Evolutionary conservation across 2,329 filamentous ascomycete genomes (phyloP), one percentile per base, ranked within the genome.

Genomic region (Dactylellina leptospora): DNA sequence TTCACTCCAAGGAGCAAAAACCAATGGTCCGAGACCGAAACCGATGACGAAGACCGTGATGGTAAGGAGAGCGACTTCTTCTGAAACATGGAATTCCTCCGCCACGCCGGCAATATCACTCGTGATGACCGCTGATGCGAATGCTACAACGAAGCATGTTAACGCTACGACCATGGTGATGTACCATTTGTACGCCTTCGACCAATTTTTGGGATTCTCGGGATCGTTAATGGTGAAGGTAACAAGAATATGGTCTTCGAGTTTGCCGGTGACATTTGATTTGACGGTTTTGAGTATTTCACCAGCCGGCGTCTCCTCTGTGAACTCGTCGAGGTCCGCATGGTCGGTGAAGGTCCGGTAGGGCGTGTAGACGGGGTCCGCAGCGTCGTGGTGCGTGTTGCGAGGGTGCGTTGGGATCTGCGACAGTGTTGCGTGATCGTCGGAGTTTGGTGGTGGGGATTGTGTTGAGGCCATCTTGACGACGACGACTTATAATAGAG

Each of bases 191-290:
- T 82, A 89, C 0, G 81, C 82, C 79, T 91, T 92, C 63, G 85
- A 86, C 90, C 90, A 95, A 79, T 93, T 95, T 83, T 93, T 93
- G 0, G 91, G 91, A 77, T 93, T 93, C 74, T 88, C 89, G 0
- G 86, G 85, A 78, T 95, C 91, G 68, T 87, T 82, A 1, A 88
- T 84, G 2, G 83, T 85, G 77, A 95, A 96, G 0, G 88, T 90
- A 30, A 90, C 87, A 8, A 90, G 81, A 66, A 88, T 86, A 77
- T 85, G 88, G 27, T 83, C 80, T 74, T 83, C 81, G n/a, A 82
- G 78, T 56, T 81, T 78, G 1, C 81, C 82, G 0, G 82, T 82
- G 50, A 88, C 85, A 22, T 72, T 59, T 2, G 90, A 86, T 75
- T 80, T 80, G 18, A 83, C 78, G 38, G 81, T 80, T 75, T 81